These are phyloP conservation scores for Solidago caesia DNA, from an alignment of 129 eudicot species.

Conservation along the genomic window DNA sequence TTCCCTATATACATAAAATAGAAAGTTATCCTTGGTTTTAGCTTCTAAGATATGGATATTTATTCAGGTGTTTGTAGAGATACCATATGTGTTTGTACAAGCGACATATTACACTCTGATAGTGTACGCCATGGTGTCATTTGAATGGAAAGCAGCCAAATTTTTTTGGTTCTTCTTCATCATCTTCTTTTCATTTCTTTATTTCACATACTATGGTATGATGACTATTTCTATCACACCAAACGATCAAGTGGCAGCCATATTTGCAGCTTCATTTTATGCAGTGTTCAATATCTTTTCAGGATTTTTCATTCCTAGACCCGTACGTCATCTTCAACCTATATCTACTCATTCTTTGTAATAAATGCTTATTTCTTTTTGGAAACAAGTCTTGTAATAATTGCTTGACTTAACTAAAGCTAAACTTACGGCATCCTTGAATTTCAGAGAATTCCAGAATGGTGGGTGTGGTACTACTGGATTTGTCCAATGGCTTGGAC, in stretches of 20 bases:
- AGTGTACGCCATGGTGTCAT: conserved; percentile 74
- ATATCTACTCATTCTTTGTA: neutral
- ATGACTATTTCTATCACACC: conserved; percentile 79
- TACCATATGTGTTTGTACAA: conserved; percentile 66
- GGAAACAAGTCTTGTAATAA: neutral
- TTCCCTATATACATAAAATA: neutral
- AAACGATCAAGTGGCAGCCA: conserved; percentile 70
- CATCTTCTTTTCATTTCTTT: conserved; percentile 62
- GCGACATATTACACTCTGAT: conserved; percentile 50
- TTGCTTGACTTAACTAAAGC: neutral
- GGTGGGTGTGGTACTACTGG: conserved; percentile 88
- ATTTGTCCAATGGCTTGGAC: conserved; percentile 85
- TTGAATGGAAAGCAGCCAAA: conserved; percentile 69
- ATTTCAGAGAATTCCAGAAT: conserved; percentile 66
- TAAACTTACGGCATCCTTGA: neutral
- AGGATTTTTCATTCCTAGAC: conserved; percentile 71
- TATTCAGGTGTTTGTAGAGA: conserved; percentile 63
- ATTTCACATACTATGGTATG: conserved; percentile 86
- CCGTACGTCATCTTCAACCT: conserved; percentile 41
- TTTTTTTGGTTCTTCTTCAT: conserved; percentile 68
- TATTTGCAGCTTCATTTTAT: conserved; percentile 65
- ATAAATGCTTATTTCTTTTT: neutral
- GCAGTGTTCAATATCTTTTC: conserved; percentile 65
- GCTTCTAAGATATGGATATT: neutral
- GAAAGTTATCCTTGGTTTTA: too few relatives aligned